Evolutionary conservation across 768 basidiomycete genomes (phyloP), one percentile per base, ranked within the genome.

Genomic region (Psilocybe sp.): DNA sequence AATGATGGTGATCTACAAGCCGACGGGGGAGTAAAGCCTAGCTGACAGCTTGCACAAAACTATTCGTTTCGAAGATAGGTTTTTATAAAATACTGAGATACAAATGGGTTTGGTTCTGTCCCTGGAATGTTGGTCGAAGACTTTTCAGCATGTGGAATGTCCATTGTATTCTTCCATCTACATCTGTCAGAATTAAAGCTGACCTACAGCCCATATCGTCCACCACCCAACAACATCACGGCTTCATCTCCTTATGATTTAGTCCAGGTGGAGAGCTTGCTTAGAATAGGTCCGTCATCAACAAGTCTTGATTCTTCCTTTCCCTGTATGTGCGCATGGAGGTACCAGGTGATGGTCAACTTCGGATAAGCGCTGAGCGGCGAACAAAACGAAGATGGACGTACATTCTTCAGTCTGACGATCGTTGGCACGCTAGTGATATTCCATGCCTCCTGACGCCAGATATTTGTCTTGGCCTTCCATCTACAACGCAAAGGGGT

Each of bases 371-470:
- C n/a, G n/a, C n/a, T n/a, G n/a, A n/a, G n/a, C n/a, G n/a, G n/a
- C n/a, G n/a, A n/a, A n/a, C n/a, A n/a, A 56, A 46, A 45, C 52
- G 13, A 36, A 40, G 34, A 23, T 5, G 7, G 20, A 70, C 79
- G 55, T 60, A 87, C 88, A 56, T 84, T 71, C 56, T 71, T 62
- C 16, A 83, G 46, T 56, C 75, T 81, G 42, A 90, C 71, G 49
- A 91, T 78, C 6, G 89, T 89, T 12, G 89, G 89, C 20, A 91
- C 72, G 19, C 66, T 68, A 14, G 62, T 64, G 41, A 90, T 60
- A 4, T 77, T 71, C 82, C 86, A 89, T 4, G 86, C 85, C 13
- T 70, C 76, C 46, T 73, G 73, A 49, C 87, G 81, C 60, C 81
- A 87, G 2, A 72, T 56, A 55, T 87, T 87, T 12, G 69, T 63